Percentiles rank a stretch among this genome's conserved stretches.
phyloP scores from a whole-genome alignment of 139 green algal genomes.

The Chlamydomonas schloesseri region DNA sequence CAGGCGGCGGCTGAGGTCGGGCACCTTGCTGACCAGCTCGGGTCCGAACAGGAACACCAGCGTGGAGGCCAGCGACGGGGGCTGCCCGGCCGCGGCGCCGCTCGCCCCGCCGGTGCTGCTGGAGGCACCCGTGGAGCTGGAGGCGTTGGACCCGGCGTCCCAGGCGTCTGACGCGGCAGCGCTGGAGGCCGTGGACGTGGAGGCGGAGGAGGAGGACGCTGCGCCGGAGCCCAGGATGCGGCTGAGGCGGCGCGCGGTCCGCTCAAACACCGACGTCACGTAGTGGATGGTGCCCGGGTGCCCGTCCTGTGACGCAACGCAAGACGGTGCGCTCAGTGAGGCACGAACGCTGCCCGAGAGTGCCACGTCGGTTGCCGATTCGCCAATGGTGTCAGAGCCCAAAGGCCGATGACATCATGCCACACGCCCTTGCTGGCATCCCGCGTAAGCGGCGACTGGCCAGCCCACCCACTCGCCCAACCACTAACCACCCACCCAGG shows the following conservation, averaged over 20 bases:
- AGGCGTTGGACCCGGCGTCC: background rate
- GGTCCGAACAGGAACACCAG: constrained; percentile 25
- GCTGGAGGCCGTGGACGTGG: no score
- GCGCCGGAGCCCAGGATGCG: background rate
- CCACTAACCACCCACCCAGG: no score
- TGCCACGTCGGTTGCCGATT: background rate
- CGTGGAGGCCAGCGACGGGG: background rate
- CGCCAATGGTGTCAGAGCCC: no score
- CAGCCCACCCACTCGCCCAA: no score
- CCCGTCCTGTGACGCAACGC: background rate
- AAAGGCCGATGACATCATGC: no score
- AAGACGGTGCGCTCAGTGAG: no score
- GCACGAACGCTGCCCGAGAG: no score
- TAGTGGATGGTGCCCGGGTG: constrained; percentile 28
- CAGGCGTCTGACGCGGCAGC: no score
- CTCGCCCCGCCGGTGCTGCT: no score
- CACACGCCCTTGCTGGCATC: no score
- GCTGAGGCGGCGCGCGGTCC: constrained; percentile 7
- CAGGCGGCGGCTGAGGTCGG: background rate
- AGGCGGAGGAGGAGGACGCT: background rate
- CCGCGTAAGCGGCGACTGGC: no score
- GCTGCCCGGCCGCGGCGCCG: background rate
- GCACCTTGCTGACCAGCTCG: constrained; percentile 15
- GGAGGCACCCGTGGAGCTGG: background rate
- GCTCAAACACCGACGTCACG: constrained; percentile 19